Evolutionary conservation across 345 rosid species (phyloP).

Genomic region (Salix exigua): DNA sequence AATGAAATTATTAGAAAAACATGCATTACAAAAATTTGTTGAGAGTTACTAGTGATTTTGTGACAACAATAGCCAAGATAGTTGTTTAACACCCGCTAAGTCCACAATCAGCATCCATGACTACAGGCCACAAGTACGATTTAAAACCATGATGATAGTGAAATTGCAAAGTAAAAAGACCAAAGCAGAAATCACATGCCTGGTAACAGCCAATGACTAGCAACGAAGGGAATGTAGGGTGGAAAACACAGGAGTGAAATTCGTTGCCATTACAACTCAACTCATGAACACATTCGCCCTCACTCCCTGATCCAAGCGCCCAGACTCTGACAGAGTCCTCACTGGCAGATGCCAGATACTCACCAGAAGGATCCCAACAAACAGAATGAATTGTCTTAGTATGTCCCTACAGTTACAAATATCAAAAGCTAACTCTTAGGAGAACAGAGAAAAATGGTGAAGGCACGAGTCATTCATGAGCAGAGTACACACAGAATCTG

Average conservation of each 20-base stretch:
- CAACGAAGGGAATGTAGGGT: constrained; percentile 62
- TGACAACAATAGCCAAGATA: too few relatives aligned
- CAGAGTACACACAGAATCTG: background rate
- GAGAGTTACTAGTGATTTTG: too few relatives aligned
- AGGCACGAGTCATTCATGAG: background rate
- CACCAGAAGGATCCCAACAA: constrained; percentile 92
- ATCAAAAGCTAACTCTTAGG: background rate
- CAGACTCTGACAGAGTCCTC: constrained; percentile 93
- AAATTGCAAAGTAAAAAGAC: background rate
- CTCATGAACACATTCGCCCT: constrained; percentile 85
- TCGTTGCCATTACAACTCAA: constrained; percentile 85
- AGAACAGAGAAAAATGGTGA: background rate
- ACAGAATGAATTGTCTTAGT: constrained; percentile 69
- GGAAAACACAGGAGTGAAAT: constrained; percentile 86
- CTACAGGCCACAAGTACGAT: too few relatives aligned
- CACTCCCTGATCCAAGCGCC: constrained; percentile 78
- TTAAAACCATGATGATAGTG: too few relatives aligned
- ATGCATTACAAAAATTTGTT: background rate
- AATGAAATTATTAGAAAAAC: background rate
- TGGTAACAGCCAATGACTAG: constrained; percentile 93
- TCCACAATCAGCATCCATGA: too few relatives aligned
- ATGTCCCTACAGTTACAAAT: constrained; percentile 53
- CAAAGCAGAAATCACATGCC: constrained; percentile 36
- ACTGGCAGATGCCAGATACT: constrained; percentile 79
- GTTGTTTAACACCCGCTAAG: too few relatives aligned